Evolutionary conservation across 1,139 yeast species (phyloP), one percentile per base, ranked within the genome.

Genomic region (Nakaseomyces glabratus): DNA sequence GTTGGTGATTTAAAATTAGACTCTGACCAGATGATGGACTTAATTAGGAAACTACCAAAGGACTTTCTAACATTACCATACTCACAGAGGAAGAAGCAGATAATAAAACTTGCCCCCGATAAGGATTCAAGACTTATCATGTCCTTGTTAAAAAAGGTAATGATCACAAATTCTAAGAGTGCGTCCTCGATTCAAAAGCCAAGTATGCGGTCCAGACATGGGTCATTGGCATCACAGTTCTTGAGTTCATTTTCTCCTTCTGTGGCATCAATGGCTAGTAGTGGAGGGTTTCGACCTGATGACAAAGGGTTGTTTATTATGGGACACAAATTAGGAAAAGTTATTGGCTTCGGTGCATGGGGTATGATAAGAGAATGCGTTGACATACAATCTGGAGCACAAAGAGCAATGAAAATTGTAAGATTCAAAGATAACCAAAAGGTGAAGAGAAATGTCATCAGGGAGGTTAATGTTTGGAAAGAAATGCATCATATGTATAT

Each of bases 341-440:
- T 80, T n/a, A 77, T 86, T 43, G 95, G 95, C 1, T 74, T 73
- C 52, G 97, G 97, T 7, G 94, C 95, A 0, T 86, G 93, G 81
- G 93, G 95, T 3, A 72, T 81, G 21, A 81, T 88, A n/a, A 64
- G 94, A 41, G 93, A 82, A 54, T 84, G 93, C 43, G 53, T 51
- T 23, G 56, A 59, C 39, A 57, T 56, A 14, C 37, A 55, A 51
- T 49, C 61, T 33, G 76, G 76, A 1, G 60, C 61, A 5, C 59
- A 68, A 1, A 68, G 71, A 43, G 96, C 95, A 1, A 76, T 85
- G 49, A 86, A 86, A 55, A 76, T 86, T 30, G 86, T 86, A 20
- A 70, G 72, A 40, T 63, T 70, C 14, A 65, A 67, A 32, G 68
- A 68, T 20, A 55, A 55, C 36, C 61, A 57, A 17, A 55, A 60